Evolutionary conservation across 148 eudicot genomes (phyloP).

Genomic region (Simmondsia chinensis): DNA sequence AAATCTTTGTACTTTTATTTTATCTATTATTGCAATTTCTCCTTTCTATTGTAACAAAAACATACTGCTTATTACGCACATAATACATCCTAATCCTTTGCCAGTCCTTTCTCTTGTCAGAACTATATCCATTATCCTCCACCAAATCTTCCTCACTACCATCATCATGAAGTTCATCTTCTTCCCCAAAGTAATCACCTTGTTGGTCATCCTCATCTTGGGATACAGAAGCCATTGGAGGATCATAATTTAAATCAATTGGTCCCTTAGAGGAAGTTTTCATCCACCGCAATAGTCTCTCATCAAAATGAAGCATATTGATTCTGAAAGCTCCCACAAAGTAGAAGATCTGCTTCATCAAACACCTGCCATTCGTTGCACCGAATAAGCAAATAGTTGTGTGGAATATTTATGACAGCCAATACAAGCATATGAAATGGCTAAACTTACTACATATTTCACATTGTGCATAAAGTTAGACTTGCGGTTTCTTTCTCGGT

Average conservation of each 20-base stretch:
- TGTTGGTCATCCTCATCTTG: slow-evolving; percentile 25
- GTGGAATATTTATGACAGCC: too few relatives aligned
- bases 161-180: slow-evolving; percentile 24
- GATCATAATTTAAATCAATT: slow-evolving; percentile 16
- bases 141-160: slow-evolving; percentile 13
- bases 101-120: slow-evolving; percentile 55
- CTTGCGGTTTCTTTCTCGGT: too few relatives aligned
- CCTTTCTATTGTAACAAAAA: too few relatives aligned
- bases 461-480: too few relatives aligned
- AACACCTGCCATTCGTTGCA: slow-evolving; percentile 50
- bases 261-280: slow-evolving; percentile 18
- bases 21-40: too few relatives aligned
- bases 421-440: too few relatives aligned
- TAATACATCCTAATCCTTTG: slow-evolving; percentile 69
- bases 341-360: slow-evolving; percentile 94
- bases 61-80: slow-evolving; percentile 81
- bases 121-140: too few relatives aligned
- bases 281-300: slow-evolving; percentile 56
- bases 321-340: slow-evolving; percentile 92
- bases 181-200: slow-evolving; percentile 15
- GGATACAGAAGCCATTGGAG: slow-evolving; percentile 13
- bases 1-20: too few relatives aligned
- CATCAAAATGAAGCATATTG: slow-evolving; percentile 94
- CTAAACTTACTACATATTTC: too few relatives aligned
- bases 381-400: background rate